Conservation (phyloP, 176 grass and related monocot genomes). For the Phoenix dactylifera region DNA sequence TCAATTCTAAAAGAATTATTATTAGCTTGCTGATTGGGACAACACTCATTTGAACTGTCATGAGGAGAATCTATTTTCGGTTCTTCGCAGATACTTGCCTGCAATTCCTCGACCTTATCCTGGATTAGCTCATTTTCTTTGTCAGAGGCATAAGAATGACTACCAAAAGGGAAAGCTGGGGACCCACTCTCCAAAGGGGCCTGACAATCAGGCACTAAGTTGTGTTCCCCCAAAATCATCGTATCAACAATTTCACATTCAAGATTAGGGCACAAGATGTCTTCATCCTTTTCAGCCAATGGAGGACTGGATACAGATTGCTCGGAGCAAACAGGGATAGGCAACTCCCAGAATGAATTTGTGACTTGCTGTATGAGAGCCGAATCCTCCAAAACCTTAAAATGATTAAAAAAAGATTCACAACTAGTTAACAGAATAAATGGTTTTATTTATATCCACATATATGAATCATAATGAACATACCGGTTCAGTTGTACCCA, state of each 20-base stretch:
- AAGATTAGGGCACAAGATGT: slow-evolving; percentile 21
- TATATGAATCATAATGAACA: neutral
- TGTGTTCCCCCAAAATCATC: no score
- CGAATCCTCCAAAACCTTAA: slow-evolving; percentile 48
- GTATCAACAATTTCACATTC: neutral
- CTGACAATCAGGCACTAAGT: no score
- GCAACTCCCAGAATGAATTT: slow-evolving; percentile 45
- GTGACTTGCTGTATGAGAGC: slow-evolving; percentile 26
- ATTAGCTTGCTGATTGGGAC: neutral
- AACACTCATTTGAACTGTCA: slow-evolving; percentile 32
- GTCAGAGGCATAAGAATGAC: no score
- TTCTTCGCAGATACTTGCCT: slow-evolving; percentile 29
- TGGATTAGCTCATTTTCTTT: slow-evolving; percentile 4
- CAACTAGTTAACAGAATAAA: no score
- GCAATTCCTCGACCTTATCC: slow-evolving; percentile 7
- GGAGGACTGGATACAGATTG: slow-evolving; percentile 32
- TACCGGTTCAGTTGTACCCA: slow-evolving; percentile 68
- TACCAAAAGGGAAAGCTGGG: no score
- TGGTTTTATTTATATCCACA: no score
- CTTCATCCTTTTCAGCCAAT: slow-evolving; percentile 22
- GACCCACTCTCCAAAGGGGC: no score
- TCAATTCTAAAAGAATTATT: slow-evolving; percentile 14
- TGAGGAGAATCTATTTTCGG: slow-evolving; percentile 26
- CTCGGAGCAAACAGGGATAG: slow-evolving; percentile 20
- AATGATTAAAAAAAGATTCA: neutral